A percentile compares a stretch with the other conserved stretches of the same genome.
Conservation (phyloP, 768 basidiomycete genomes). For the Coprinopsis cinerea region DNA sequence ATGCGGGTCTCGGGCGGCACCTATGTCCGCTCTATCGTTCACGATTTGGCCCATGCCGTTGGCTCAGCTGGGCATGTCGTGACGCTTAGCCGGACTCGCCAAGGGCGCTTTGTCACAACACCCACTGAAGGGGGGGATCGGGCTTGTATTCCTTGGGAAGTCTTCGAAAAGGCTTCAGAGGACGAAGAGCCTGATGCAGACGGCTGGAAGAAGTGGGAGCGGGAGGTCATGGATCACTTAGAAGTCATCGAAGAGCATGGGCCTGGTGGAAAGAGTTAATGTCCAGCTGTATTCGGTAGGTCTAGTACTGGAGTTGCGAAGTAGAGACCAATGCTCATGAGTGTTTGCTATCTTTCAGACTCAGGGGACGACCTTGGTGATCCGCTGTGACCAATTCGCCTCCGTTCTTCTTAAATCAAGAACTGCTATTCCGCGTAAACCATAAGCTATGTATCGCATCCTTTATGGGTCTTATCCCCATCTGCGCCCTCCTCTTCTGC, state of each 20-base stretch:
- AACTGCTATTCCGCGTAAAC: too few relatives aligned
- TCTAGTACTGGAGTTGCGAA: too few relatives aligned
- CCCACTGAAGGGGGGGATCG: slow-evolving; percentile 44
- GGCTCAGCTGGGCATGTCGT: slow-evolving; percentile 93
- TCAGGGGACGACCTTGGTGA: background rate
- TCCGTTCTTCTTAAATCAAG: too few relatives aligned
- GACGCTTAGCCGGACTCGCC: slow-evolving; percentile 80
- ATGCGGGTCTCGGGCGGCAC: slow-evolving; percentile 97
- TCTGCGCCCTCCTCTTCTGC: background rate
- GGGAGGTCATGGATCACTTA: slow-evolving; percentile 62
- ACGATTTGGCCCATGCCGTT: slow-evolving; percentile 82
- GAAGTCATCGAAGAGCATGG: slow-evolving; percentile 42
- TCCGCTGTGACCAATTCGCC: too few relatives aligned
- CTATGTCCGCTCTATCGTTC: slow-evolving; percentile 92
- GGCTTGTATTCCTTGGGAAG: slow-evolving; percentile 68
- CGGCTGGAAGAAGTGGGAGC: slow-evolving; percentile 79
- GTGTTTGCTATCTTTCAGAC: too few relatives aligned
- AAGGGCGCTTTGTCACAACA: slow-evolving; percentile 67
- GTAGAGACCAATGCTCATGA: too few relatives aligned
- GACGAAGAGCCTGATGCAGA: slow-evolving; percentile 57
- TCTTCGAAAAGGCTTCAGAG: slow-evolving; percentile 56
- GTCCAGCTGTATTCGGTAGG: background rate
- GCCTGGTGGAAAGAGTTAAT: background rate
- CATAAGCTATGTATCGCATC: too few relatives aligned
- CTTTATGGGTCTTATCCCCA: background rate